Percentiles rank a stretch among this genome's conserved stretches.
Evolutionary conservation across 495 filamentous ascomycete genomes (phyloP).

Genomic region (Penicillium coffeae): DNA sequence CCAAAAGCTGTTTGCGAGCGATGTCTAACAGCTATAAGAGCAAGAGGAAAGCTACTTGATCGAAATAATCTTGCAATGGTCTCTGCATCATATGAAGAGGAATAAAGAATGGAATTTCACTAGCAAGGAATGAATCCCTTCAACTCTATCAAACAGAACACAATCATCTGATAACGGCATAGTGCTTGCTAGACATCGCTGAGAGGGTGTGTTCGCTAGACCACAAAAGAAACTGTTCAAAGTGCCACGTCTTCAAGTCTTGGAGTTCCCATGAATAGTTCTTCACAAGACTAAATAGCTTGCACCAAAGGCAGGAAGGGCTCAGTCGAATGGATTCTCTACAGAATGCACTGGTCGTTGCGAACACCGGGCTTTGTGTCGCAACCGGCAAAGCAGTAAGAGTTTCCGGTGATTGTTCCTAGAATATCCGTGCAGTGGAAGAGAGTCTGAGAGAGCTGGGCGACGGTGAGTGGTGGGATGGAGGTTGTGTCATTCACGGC

Average conservation of each 20-base stretch:
- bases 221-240: not conserved
- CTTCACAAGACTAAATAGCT: too few species aligned
- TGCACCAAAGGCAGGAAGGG: too few species aligned
- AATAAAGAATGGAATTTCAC: not conserved
- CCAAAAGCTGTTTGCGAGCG: too few species aligned
- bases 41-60: too few species aligned
- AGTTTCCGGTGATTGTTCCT: conserved; percentile 17
- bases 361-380: conserved; percentile 14
- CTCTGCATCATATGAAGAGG: not conserved
- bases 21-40: too few species aligned
- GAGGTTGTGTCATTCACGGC: conserved; percentile 20
- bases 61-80: not conserved
- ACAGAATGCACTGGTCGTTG: conserved; percentile 22
- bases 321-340: not conserved
- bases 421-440: conserved; percentile 23
- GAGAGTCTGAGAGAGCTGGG: conserved; percentile 15
- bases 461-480: conserved; percentile 7
- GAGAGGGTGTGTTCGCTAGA: conserved; percentile 1
- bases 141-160: not conserved
- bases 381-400: conserved; percentile 22
- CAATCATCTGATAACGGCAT: not conserved
- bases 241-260: not conserved
- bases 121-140: conserved; percentile 3
- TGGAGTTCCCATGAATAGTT: too few species aligned
- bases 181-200: not conserved